Base-by-base conservation (phyloP, 2,329 filamentous ascomycete genomes). In the Pestalotiopsis fici region DNA sequence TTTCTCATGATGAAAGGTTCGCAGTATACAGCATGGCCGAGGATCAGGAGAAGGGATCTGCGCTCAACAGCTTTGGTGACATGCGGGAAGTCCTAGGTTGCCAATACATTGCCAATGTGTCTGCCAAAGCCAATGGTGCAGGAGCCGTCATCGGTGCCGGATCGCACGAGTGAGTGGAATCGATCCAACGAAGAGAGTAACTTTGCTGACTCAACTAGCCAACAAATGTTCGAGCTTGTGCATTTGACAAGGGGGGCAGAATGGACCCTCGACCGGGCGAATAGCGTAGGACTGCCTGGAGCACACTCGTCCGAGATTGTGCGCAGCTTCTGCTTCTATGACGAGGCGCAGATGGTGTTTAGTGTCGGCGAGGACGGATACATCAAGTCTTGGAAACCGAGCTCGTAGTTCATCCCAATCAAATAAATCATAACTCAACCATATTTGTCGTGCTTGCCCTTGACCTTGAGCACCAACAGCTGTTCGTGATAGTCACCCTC, bases 401-500 rank as follows among this genome's bases (percentile, higher is more conserved):
- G 71, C 68, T 68, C 70, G 55, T 75, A 71, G 70, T 69, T 25
- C 4, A 23, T 12, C 54, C 23, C 25, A 37, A 21, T 21, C 61
- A 39, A 59, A 50, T 50, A 59, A 66, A 69, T 21, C 67, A 68
- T 59, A 63, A 67, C 61, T 85, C 77, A 86, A 62, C 84, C 83
- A 70, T 86, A 97, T 79, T 97, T 97, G 81, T 97, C 94, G 81
- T 97, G 95, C 82, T 97, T 97, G 66, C 90, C 90, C 83, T 97
- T 97, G 35, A 96, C 91, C 80, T 95, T 96, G 66, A 98, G 84
- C 80, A 97, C 91, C 71, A 98, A 81, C 75, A 98, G 81, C 72
- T 88, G 88, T 81, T 98, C 95, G 78, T 98, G 93, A 77, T 96
- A 98, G 77, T 95, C 91, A 0, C 96, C 96, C 73, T 98, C 93